Evolutionary conservation across 2,329 filamentous ascomycete species (phyloP), one percentile per base, ranked within the genome.

Genomic region (Colletotrichum sp.): DNA sequence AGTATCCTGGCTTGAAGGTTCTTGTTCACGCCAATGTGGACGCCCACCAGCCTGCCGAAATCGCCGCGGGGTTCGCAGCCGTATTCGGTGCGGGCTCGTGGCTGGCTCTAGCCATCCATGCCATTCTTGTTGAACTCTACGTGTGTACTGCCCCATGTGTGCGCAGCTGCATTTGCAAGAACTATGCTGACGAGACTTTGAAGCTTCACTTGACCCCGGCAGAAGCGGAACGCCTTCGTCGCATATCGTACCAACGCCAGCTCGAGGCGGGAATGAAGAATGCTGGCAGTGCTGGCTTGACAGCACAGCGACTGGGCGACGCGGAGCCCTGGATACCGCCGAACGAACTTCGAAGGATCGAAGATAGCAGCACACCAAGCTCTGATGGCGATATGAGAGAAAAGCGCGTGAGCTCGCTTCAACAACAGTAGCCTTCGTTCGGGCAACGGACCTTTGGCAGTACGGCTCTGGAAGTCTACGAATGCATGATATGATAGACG

Each of bases 171-270:
- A 58, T 22, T 28, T 18, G 28, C 3, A 32, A 22, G 28, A 36
- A 6, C 15, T 48, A 32, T 25, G 27, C 15, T 55, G 25, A 62
- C 22, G 43, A 58, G 18, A 61, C 32, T n/a, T 18, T 48, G 8
- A 86, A 90, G 82, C 82, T 91, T 28, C 81, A 80, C 18, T 78
- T 90, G 36, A 92, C 90, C 0, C 88, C 89, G 0, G 84, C 81
- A 16, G 90, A 92, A 78, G 82, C 83, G 3, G 84, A 90, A 58
- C 83, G 90, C 8, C 80, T 92, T 65, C 84, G 90, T 18, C 82
- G 85, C 39, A 84, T 91, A 4, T 88, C 87, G 27, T 90, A 90
- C 78, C 86, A 90, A 79, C 84, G 86, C 61, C 90, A 92, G 78
- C 73, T 90, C n/a, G 88, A 88, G 76, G 86, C 86, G 6, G 89